Evolutionary conservation across 176 grass and related monocot species (phyloP), one percentile per base, ranked within the genome.

Genomic region (bread wheat (Triticum aestivum)): DNA sequence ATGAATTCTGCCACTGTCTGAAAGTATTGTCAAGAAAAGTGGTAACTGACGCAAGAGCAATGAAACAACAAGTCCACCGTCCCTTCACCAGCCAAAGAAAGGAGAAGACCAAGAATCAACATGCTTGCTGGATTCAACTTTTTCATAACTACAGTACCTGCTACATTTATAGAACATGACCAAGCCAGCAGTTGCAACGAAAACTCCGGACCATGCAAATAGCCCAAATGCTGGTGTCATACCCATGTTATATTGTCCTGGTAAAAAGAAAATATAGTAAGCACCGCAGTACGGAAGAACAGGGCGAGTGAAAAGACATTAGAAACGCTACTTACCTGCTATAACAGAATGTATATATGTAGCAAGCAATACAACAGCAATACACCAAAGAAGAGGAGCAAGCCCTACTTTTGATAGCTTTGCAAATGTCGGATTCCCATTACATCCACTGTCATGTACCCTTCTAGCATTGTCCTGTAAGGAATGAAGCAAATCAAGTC

Each of bases 131-230:
- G 15, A 54, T 54, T 54, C 51, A 54, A 54, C 51, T 23, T 79
- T 63, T 51, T 79, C 33, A 68, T 54, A 87, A 77, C 5, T 56
- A 56, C 13, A 54, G 11, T 94, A 99, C 97, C 97, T 99, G 94
- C 92, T 99, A 93, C 97, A 99, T 81, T 89, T 97, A 86, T 99
- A 97, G 88, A 99, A 97, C 94, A 99, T 91, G 65, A 91, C 71
- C 85, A 97, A 84, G 38, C 97, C 97, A 77, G 83, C 88, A 87
- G 87, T 90, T 82, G 97, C 92, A 65, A 97, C 69, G 83, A 97
- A 91, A 85, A 99, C 92, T 63, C 97, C 97, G 13, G 80, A 97
- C 97, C 97, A 99, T 41, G 92, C 97, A 71, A 92, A 94, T 33
- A 97, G 61, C 79, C 85, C 83, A 93, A 96, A 94, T 66, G 77